phyloP scores from a whole-genome alignment of 306 rosid genomes.

The Quercus dentata region DNA sequence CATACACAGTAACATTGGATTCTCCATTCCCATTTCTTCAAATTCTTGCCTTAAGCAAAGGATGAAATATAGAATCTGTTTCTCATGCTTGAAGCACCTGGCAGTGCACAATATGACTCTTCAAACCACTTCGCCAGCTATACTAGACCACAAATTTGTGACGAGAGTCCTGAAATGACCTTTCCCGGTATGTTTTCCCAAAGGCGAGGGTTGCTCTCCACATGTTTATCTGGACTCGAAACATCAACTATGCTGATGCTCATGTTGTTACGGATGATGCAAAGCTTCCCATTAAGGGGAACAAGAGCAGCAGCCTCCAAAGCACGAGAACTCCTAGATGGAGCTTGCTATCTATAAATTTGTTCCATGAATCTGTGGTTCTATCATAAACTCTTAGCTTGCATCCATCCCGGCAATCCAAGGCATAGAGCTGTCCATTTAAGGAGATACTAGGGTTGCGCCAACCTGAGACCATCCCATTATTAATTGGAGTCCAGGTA shows the following conservation, averaged over 20 bases:
- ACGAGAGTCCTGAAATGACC: constrained; percentile 80
- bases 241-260: constrained; percentile 94
- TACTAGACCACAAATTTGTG: constrained; percentile 80
- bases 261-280: constrained; percentile 97
- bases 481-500: constrained; percentile 75
- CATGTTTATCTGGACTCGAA: constrained; percentile 58
- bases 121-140: constrained; percentile 88
- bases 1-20: not conserved
- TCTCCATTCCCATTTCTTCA: constrained; percentile 21
- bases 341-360: constrained; percentile 91
- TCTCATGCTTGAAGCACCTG: constrained; percentile 94
- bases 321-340: constrained; percentile 85
- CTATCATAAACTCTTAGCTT: constrained; percentile 84
- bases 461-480: constrained; percentile 92
- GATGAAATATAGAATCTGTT: constrained; percentile 1
- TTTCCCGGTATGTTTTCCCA: constrained; percentile 96
- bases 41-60: constrained; percentile 21
- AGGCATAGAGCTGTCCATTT: constrained; percentile 81
- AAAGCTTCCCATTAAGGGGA: constrained; percentile 89
- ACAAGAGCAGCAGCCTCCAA: constrained; percentile 97
- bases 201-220: constrained; percentile 77
- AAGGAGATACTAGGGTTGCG: constrained; percentile 92
- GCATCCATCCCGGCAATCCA: constrained; percentile 94
- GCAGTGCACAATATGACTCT: constrained; percentile 96
- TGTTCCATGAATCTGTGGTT: constrained; percentile 84